Conservation (phyloP, 108 stramenopile genomes). For the Parietichytrium sp. region DNA sequence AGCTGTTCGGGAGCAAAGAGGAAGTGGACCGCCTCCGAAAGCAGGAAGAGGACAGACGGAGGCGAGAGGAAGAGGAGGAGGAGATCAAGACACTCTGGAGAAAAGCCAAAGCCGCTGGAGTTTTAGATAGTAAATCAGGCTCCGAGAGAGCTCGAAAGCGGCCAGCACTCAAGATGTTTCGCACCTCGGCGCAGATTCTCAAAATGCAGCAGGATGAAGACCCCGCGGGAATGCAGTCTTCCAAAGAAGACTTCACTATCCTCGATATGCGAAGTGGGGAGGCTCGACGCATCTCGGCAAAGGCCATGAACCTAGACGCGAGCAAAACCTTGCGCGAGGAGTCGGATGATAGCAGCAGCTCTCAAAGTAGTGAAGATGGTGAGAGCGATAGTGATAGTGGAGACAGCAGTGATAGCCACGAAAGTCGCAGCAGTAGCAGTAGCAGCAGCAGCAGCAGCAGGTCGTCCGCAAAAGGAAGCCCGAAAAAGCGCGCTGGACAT, state of each 20-base stretch:
- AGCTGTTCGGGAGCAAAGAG: constrained; percentile 6
- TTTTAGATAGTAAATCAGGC: no score
- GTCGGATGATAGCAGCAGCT: not conserved
- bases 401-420: not conserved
- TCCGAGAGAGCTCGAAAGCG: no score
- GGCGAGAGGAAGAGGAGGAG: not conserved
- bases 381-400: no score
- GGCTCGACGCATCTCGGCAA: not conserved
- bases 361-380: no score
- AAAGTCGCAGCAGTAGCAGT: not conserved
- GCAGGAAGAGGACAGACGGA: not conserved
- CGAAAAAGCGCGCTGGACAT: no score
- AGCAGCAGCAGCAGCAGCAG: not conserved
- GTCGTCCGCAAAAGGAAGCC: not conserved
- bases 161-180: not conserved
- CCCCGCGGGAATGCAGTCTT: not conserved
- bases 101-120: no score
- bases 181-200: not conserved
- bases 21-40: not conserved
- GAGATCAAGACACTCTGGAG: constrained; percentile 26
- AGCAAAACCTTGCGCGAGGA: not conserved
- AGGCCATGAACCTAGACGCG: not conserved
- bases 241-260: not conserved
- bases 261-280: not conserved
- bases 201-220: not conserved